Conservation (phyloP, 2,329 filamentous ascomycete species). For the Pseudogymnoascus sp. region DNA sequence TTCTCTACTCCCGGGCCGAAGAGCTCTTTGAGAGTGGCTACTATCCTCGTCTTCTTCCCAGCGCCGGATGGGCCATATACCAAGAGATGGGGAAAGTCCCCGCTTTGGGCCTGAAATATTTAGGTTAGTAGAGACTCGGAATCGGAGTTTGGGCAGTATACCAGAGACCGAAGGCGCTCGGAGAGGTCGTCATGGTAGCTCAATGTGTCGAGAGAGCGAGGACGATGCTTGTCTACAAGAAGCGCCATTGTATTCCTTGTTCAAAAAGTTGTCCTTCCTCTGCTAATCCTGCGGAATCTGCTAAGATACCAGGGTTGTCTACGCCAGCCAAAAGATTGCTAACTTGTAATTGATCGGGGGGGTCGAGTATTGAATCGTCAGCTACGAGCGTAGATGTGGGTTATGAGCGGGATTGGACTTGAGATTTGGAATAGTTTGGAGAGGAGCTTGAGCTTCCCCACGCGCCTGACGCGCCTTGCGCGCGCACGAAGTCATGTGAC, state of each 20-base stretch:
- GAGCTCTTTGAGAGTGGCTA: constrained; percentile 88
- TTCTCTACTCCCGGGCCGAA: constrained; percentile 97
- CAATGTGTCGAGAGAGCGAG: constrained; percentile 66
- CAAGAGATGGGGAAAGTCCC: constrained; percentile 94
- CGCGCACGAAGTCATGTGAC: not conserved
- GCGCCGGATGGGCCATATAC: constrained; percentile 95
- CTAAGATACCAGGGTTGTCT: not conserved
- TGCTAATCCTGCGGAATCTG: not conserved
- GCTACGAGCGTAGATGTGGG: not conserved
- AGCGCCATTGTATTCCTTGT: constrained; percentile 46
- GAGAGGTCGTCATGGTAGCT: constrained; percentile 88
- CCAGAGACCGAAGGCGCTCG: constrained; percentile 74
- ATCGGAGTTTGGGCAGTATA: constrained; percentile 36
- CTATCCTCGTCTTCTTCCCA: constrained; percentile 95
- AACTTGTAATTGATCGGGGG: not conserved
- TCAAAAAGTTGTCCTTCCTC: not conserved
- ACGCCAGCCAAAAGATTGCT: not conserved
- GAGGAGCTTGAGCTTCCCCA: not conserved
- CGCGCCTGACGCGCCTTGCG: not conserved
- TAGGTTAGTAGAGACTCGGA: constrained; percentile 11
- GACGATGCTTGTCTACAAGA: constrained; percentile 64
- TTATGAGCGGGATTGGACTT: not conserved
- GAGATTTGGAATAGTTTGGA: not conserved
- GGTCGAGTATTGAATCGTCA: not conserved
- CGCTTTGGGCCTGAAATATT: constrained; percentile 69